These are phyloP conservation scores for Termitomyces sp. DNA, from an alignment of 768 basidiomycete genomes.

Conservation along the genomic window DNA sequence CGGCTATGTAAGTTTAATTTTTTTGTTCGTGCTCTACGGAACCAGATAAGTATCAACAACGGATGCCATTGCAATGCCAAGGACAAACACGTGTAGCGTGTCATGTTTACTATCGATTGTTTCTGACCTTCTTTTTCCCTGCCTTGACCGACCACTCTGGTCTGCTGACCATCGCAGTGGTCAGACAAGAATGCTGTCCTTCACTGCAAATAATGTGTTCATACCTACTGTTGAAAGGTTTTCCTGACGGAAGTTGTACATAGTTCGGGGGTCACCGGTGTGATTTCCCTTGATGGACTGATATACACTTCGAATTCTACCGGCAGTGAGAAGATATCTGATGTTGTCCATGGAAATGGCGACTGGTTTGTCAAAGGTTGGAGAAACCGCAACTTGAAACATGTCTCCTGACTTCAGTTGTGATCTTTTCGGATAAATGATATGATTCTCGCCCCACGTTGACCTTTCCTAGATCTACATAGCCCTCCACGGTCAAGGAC, in stretches of 20 bases:
- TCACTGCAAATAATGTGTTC: neutral
- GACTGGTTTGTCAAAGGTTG: neutral
- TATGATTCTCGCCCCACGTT: neutral
- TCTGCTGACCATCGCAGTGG: too few relatives aligned
- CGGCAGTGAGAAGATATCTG: too few relatives aligned
- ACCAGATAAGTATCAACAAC: too few relatives aligned
- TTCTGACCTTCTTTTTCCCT: neutral
- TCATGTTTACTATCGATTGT: neutral
- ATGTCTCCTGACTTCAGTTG: neutral
- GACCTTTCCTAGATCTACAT: too few relatives aligned
- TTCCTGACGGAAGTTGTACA: neutral
- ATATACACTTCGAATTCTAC: neutral
- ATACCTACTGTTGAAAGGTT: neutral
- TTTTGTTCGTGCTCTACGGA: neutral
- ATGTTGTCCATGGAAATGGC: neutral
- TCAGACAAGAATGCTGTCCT: neutral
- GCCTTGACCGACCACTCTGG: too few relatives aligned
- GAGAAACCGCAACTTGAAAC: neutral
- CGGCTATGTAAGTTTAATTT: neutral
- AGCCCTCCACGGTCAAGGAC: too few relatives aligned
- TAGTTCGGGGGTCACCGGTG: neutral
- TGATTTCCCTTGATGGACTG: neutral
- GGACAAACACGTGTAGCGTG: neutral
- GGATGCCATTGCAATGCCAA: too few relatives aligned
- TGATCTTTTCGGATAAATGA: neutral